phyloP scores from a whole-genome alignment of 179 eudicot genomes.

The Monotropa hypopitys region DNA sequence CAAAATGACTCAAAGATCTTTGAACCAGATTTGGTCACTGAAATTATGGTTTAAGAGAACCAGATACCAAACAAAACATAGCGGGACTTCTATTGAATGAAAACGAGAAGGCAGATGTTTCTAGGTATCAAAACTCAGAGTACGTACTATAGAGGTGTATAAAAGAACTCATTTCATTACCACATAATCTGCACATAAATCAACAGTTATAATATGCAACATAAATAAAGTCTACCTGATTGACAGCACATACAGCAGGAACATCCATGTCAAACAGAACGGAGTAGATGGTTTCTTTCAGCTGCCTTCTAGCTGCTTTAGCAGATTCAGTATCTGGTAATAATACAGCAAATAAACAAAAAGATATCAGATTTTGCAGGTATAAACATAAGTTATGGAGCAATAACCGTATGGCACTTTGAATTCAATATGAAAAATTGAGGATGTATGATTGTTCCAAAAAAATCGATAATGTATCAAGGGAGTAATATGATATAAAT shows the following conservation, averaged over 20 bases:
- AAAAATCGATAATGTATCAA: not conserved
- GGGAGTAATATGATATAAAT: not conserved
- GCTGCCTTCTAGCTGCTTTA: slow-evolving; percentile 62
- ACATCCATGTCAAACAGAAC: slow-evolving; percentile 79
- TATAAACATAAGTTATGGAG: not conserved
- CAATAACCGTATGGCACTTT: not conserved
- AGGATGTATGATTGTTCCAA: too few relatives aligned
- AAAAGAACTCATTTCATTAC: not conserved
- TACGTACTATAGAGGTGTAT: not conserved
- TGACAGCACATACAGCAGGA: slow-evolving; percentile 83
- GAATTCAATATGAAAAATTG: not conserved
- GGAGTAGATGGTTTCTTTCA: slow-evolving; percentile 61
- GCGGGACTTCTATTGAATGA: not conserved
- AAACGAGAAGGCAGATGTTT: not conserved
- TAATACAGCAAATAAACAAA: not conserved
- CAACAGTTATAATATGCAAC: not conserved
- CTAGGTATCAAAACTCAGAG: too few relatives aligned
- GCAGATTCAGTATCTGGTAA: slow-evolving; percentile 59
- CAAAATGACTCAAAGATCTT: not conserved
- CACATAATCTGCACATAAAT: not conserved
- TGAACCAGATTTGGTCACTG: not conserved
- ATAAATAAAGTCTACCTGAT: slow-evolving; percentile 40
- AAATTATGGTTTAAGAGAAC: not conserved
- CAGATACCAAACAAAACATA: not conserved
- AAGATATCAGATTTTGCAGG: not conserved